Evolutionary conservation across 345 rosid species (phyloP).

Genomic region (Pelargonium nanum): DNA sequence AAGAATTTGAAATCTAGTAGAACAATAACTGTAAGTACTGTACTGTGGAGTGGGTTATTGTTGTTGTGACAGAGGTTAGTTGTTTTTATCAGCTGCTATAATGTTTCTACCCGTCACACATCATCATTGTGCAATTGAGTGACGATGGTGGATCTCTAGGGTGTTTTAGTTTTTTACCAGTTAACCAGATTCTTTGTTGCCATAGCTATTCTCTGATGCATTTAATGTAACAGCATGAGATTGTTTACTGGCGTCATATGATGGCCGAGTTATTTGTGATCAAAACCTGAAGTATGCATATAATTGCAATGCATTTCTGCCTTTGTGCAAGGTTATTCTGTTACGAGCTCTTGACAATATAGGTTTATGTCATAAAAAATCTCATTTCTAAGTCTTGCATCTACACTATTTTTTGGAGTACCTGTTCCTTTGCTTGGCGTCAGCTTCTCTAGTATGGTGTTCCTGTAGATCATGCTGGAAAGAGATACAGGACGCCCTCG

Average conservation of each 20-base stretch:
- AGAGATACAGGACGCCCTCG: slow-evolving; percentile 92
- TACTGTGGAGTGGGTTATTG: not conserved
- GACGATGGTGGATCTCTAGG: not conserved
- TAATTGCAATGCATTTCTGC: not conserved
- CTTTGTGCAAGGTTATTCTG: not conserved
- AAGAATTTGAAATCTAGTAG: not conserved
- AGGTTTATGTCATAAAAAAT: too few relatives aligned
- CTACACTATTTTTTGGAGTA: not conserved
- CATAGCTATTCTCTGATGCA: not conserved
- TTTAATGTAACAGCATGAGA: not conserved
- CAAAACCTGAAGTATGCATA: not conserved
- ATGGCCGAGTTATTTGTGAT: not conserved
- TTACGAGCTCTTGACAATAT: too few relatives aligned
- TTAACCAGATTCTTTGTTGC: not conserved
- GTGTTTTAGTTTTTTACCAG: not conserved
- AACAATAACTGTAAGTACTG: too few relatives aligned
- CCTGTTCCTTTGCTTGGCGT: slow-evolving; percentile 17
- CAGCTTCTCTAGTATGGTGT: slow-evolving; percentile 29
- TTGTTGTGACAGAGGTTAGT: not conserved
- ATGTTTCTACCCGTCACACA: not conserved
- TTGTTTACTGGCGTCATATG: too few relatives aligned
- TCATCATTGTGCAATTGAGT: not conserved
- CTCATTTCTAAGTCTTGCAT: too few relatives aligned
- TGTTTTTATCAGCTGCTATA: not conserved
- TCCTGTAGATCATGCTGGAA: slow-evolving; percentile 82